Base-by-base conservation (phyloP, 768 basidiomycete species). In the Psilocybe azurescens region DNA sequence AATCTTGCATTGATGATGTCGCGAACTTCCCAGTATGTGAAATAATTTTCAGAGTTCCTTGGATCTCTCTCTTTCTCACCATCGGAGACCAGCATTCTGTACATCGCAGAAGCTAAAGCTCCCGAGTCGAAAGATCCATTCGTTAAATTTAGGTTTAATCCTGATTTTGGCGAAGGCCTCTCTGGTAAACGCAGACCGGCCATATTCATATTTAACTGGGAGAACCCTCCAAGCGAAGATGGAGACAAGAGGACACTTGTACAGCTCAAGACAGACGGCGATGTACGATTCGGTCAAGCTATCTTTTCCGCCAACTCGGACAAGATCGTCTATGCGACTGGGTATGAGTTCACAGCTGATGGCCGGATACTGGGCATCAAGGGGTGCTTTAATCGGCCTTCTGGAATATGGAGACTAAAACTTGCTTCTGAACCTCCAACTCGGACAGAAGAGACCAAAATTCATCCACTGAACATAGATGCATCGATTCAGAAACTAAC, bases 121-220 rank as follows among this genome's bases (percentile, higher is more conserved):
- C 74, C 74, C 3, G 58, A 68, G n/a, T 65, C 50, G 46, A 72
- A 62, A 9, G 60, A 73, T 13, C 74, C 77, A 2, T 80, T 74
- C 59, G 69, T 72, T 18, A 83, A 83, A 57, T 90, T 86, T 63
- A 74, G 78, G 28, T 91, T 82, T 69, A 75, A 67, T 1, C 88
- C 89, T 4, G 78, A 82, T 49, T 85, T 89, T 61, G 91, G 90
- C 0, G 90, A 93, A 72, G 80, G 81, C 5, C 69, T 89, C n/a
- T 69, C 71, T 3, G 82, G 81, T 3, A 86, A 82, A 69, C 82
- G 79, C 60, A 73, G 76, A 3, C 87, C 90, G 1, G 74, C 75
- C 0, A 71, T 86, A 6, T 91, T 87, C 67, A 53, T 90, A 11
- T 78, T 88, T 53, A 75, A 74, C 9, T 89, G 86, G 83, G 65